Conservation (phyloP, 306 rosid species). For the Sphenostylis stenocarpa region DNA sequence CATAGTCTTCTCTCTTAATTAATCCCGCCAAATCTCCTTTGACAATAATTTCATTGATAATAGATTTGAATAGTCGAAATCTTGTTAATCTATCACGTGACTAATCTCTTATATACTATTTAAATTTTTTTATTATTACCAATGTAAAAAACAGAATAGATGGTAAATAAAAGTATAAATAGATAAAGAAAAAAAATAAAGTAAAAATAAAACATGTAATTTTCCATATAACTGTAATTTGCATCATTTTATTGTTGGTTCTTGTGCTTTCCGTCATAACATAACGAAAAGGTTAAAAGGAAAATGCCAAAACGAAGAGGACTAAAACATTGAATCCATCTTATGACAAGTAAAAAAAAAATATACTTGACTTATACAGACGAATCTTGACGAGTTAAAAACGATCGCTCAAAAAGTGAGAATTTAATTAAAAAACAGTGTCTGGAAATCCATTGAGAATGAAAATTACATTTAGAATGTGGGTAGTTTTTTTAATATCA, state of each 20-base stretch:
- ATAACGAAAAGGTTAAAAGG: not conserved
- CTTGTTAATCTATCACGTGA: too few species aligned
- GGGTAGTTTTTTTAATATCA: not conserved
- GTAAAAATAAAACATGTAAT: too few species aligned
- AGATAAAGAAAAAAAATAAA: too few species aligned
- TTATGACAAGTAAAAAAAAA: not conserved
- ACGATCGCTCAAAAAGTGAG: not conserved
- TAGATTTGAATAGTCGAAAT: too few species aligned
- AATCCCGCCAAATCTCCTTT: too few species aligned
- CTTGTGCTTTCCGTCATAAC: not conserved
- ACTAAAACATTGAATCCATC: not conserved
- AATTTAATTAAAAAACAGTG: slow-evolving; percentile 25
- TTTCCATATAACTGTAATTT: too few species aligned
- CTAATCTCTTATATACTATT: too few species aligned
- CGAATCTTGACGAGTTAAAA: not conserved
- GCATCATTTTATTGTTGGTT: not conserved
- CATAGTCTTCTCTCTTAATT: too few species aligned
- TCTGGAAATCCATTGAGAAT: not conserved
- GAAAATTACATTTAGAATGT: not conserved
- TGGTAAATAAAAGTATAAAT: too few species aligned
- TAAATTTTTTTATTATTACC: too few species aligned
- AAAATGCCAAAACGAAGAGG: not conserved
- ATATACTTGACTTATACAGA: not conserved
- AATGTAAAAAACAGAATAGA: too few species aligned
- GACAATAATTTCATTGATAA: too few species aligned